Evolutionary conservation across 106 monocot genomes (phyloP).

Genomic region (Agapanthus africanus): DNA sequence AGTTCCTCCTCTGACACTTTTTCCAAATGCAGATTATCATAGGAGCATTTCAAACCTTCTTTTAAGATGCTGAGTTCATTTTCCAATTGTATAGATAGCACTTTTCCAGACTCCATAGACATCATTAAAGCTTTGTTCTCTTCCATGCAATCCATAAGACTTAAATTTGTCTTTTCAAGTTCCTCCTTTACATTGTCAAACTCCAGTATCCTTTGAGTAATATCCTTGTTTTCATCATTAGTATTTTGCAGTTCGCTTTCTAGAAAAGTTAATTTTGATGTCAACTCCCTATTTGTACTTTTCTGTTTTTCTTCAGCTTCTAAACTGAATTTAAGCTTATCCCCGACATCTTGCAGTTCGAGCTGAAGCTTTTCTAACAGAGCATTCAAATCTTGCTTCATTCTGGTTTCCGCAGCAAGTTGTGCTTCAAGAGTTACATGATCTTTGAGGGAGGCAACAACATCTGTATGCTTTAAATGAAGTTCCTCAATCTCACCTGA

Average conservation of each 20-base stretch:
- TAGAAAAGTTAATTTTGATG: conserved; percentile 31
- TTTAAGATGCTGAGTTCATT: conserved; percentile 41
- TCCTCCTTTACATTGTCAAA: conserved; percentile 36
- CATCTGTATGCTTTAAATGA: conserved; percentile 22
- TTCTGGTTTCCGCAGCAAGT: conserved; percentile 28
- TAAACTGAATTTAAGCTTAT: conserved; percentile 37
- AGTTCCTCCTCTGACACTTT: conserved; percentile 28
- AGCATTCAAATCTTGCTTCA: conserved; percentile 37
- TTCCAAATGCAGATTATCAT: conserved; percentile 36
- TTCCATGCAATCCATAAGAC: conserved; percentile 25
- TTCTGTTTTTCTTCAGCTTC: conserved; percentile 35
- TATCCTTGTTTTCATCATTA: conserved; percentile 30
- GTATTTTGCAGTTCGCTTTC: conserved; percentile 44
- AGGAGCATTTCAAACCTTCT: conserved; percentile 22
- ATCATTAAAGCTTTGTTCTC: conserved; percentile 40
- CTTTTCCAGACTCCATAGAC: conserved; percentile 26
- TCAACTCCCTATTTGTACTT: conserved; percentile 40
- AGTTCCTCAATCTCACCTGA: conserved; percentile 19
- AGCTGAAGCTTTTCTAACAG: conserved; percentile 33
- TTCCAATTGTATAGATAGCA: conserved; percentile 32
- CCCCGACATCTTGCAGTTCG: conserved; percentile 42
- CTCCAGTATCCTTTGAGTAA: conserved; percentile 29
- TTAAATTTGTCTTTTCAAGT: conserved; percentile 41
- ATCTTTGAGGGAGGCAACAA: conserved; percentile 33
- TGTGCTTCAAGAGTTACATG: too few relatives aligned